Base-by-base conservation (phyloP, 2,329 filamentous ascomycete genomes). In the Knufia fluminis region DNA sequence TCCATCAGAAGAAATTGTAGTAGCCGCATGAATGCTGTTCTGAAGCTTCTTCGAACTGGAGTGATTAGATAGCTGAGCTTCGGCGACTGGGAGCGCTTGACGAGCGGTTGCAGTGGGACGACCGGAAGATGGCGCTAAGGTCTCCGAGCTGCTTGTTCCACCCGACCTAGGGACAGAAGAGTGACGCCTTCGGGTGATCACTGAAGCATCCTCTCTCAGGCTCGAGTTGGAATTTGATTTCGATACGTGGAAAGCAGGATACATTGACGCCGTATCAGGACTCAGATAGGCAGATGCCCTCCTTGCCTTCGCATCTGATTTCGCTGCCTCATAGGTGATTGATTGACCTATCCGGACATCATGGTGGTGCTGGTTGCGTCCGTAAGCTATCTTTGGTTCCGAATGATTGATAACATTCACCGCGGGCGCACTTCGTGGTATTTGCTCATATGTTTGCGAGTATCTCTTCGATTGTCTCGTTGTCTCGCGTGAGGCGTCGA, bases 381-480 rank as follows among this genome's bases (percentile, higher is more conserved):
- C 24, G 14, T 32, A 32, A 4, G 22, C 45, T 26, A 31, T 20
- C 10, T 10, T 19, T 16, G 32, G 20, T 14, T 26, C 22, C 14
- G 33, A 8, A 17, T 2, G 33, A n/a, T 20, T 3, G 4, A 4
- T 14, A 9, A 31, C 20, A 39, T 40, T 40, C 12, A 17, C 7
- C 8, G 7, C 22, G 16, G 45, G 20, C 8, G 22, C 20, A 28
- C 33, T 40, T 9, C 24, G 16, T 12, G 20, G 16, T 8, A 40
- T 19, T 22, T 40, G 45, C 20, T 48, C 35, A 22, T 48, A 39
- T 12, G 20, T 16, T n/a, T 32, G 33, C 17, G 23, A 48, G 20
- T 19, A 12, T 20, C 35, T 24, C 4, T 19, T 17, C n/a, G 45
- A 17, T 14, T 20, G 45, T 17, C 8, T 8, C 19, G 10, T 16